Conservation (phyloP, 331 rosid species). For the Saraca asoca region DNA sequence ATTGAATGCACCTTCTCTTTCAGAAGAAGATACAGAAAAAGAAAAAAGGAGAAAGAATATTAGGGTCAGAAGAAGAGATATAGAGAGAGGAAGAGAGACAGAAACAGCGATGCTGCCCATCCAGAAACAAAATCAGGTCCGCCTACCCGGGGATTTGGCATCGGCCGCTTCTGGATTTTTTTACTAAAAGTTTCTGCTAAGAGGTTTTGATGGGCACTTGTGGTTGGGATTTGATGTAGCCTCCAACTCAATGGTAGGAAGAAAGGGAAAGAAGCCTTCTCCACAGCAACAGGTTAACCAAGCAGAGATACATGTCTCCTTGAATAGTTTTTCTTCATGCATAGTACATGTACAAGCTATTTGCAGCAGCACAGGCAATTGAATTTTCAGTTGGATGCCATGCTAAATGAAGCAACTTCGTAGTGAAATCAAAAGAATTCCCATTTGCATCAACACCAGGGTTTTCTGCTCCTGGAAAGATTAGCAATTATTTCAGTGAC, state of each 20-base stretch:
- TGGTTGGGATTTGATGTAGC: slow-evolving; percentile 60
- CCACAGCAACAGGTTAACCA: slow-evolving; percentile 65
- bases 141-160: slow-evolving; percentile 59
- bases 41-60: slow-evolving; percentile 34
- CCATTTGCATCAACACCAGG: slow-evolving; percentile 89
- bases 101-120: slow-evolving; percentile 58
- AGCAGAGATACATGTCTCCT: slow-evolving; percentile 51
- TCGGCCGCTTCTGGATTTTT: slow-evolving; percentile 56
- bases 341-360: slow-evolving; percentile 99
- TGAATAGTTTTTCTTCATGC: slow-evolving; percentile 63
- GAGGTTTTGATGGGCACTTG: slow-evolving; percentile 52
- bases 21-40: slow-evolving; percentile 53
- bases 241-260: slow-evolving; percentile 63
- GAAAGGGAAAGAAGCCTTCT: slow-evolving; percentile 58
- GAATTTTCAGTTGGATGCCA: slow-evolving; percentile 98
- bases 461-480: slow-evolving; percentile 77
- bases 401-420: slow-evolving; percentile 94
- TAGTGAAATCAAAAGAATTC: slow-evolving; percentile 85
- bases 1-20: slow-evolving; percentile 65
- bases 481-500: slow-evolving; percentile 6
- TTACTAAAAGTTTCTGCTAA: slow-evolving; percentile 51
- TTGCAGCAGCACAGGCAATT: slow-evolving; percentile 98
- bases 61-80: slow-evolving; percentile 47
- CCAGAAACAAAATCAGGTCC: slow-evolving; percentile 64
- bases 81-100: slow-evolving; percentile 28